These are phyloP conservation scores for Pichia sp. DNA, from an alignment of 1,139 yeast species.

Conservation along the genomic window DNA sequence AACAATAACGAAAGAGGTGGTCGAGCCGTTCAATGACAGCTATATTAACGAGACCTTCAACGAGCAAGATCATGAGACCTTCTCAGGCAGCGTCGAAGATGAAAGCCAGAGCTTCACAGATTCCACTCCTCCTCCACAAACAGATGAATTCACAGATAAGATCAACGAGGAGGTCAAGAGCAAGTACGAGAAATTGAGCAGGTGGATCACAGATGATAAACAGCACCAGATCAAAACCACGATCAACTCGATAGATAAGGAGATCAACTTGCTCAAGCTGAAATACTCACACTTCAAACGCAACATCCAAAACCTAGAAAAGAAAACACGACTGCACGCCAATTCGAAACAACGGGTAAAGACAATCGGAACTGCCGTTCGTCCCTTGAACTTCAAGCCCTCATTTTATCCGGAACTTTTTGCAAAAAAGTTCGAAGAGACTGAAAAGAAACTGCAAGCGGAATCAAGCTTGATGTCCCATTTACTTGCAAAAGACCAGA, in stretches of 20 bases:
- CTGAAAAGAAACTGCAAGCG: background rate
- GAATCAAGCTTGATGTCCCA: background rate
- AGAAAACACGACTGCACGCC: background rate
- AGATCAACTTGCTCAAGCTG: background rate
- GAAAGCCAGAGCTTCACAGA: background rate
- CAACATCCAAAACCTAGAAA: background rate
- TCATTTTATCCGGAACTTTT: slow-evolving; percentile 1
- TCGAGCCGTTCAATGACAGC: background rate
- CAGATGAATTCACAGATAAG: slow-evolving; percentile 5
- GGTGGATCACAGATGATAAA: background rate
- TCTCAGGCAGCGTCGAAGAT: background rate
- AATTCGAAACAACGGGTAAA: background rate
- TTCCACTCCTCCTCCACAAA: background rate
- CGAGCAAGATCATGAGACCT: background rate
- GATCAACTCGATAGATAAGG: slow-evolving; percentile 4
- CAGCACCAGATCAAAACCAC: background rate
- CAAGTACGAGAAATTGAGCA: slow-evolving; percentile 6
- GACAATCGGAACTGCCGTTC: background rate
- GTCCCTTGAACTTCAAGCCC: slow-evolving; percentile 1
- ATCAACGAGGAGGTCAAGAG: slow-evolving; percentile 3
- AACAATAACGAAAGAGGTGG: background rate
- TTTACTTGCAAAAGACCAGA: background rate
- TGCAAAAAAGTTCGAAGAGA: background rate
- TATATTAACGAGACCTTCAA: background rate
- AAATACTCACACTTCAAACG: slow-evolving; percentile 3